phyloP scores from a whole-genome alignment of 768 basidiomycete species.

The Boletellus sp. region DNA sequence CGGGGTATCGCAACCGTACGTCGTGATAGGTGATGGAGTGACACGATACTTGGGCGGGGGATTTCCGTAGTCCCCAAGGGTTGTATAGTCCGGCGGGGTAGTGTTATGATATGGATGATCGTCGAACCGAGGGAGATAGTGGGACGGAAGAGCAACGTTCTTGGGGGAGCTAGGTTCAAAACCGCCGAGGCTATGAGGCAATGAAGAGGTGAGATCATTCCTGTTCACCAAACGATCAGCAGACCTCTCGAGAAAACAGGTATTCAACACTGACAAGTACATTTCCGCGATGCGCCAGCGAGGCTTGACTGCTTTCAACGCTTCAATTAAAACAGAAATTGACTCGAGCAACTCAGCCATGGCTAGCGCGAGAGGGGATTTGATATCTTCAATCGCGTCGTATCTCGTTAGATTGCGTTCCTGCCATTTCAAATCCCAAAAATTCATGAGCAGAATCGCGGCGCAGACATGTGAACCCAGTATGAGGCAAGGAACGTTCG shows the following conservation, averaged over 20 bases:
- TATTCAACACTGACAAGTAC: constrained; percentile 31
- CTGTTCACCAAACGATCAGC: constrained; percentile 33
- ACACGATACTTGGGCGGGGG: constrained; percentile 13
- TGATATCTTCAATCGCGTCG: constrained; percentile 26
- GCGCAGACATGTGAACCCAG: constrained; percentile 48
- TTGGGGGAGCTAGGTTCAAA: constrained; percentile 18
- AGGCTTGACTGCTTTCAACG: constrained; percentile 23
- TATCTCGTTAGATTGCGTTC: constrained; percentile 33
- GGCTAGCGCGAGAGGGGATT: constrained; percentile 25
- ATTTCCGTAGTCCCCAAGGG: constrained; percentile 12
- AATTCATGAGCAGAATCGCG: constrained; percentile 48
- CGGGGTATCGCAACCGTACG: constrained; percentile 11
- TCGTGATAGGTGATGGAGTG: constrained; percentile 5
- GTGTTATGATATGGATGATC: constrained; percentile 5
- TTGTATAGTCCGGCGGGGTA: constrained; percentile 14
- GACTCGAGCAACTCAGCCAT: constrained; percentile 33
- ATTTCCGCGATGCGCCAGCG: constrained; percentile 34
- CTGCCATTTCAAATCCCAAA: constrained; percentile 56
- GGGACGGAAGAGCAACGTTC: constrained; percentile 3
- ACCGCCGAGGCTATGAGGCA: constrained; percentile 25
- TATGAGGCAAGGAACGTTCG: constrained; percentile 42
- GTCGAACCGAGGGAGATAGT: constrained; percentile 8
- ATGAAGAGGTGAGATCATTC: constrained; percentile 25
- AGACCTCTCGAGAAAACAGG: constrained; percentile 17
- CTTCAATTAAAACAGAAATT: constrained; percentile 26